phyloP scores from a whole-genome alignment of 2,329 filamentous ascomycete genomes.

The Juglanconis sp. region DNA sequence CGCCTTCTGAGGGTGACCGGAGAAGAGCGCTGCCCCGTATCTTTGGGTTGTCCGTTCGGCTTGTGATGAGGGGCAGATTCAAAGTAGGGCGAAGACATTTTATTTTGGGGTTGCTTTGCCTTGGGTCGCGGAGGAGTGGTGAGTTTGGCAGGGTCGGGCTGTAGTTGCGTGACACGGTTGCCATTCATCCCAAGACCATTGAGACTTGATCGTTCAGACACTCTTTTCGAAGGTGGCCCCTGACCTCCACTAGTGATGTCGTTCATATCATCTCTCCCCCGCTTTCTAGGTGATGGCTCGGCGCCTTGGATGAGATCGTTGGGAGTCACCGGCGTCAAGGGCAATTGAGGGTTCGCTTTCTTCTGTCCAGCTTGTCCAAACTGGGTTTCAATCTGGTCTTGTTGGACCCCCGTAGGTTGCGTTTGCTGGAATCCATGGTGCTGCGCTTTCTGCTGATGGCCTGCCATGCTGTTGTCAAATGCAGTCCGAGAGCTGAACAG shows the following conservation, averaged over 20 bases:
- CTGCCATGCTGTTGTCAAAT: not conserved
- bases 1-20: no score
- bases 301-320: not conserved
- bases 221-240: not conserved
- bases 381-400: not conserved
- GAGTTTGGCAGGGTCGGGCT: not conserved
- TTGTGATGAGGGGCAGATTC: no score
- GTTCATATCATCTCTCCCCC: constrained; percentile 3
- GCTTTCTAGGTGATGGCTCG: constrained; percentile 1
- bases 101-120: no score
- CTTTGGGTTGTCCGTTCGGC: not conserved
- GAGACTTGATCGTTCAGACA: not conserved
- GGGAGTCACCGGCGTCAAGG: not conserved
- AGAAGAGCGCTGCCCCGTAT: constrained; percentile 42
- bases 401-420: not conserved
- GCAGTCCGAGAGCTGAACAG: not conserved
- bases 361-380: not conserved
- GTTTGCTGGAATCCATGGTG: not conserved
- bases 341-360: not conserved
- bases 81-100: no score
- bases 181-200: no score
- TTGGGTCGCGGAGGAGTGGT: no score
- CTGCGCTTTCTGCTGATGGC: not conserved
- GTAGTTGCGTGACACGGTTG: not conserved
- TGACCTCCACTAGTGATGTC: not conserved